Base-by-base conservation (phyloP, 208 protist genomes). In the Trichomonas vaginalis region DNA sequence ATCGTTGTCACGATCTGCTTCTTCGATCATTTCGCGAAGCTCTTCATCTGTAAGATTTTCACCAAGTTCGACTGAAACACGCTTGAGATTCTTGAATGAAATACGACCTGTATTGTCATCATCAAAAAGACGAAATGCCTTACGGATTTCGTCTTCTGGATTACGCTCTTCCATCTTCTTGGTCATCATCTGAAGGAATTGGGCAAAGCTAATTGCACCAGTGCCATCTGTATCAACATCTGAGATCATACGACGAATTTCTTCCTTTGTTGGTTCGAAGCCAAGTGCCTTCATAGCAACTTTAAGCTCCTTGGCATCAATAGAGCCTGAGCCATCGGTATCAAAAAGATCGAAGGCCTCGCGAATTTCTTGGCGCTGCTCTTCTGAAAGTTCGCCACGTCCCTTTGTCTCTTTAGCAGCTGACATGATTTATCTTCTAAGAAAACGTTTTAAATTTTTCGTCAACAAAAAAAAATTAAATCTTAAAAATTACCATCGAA, bases 301-400 rank as follows among this genome's bases (percentile, higher is more conserved):
- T 97, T 99, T 99, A 96, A 99, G 98, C 97, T 99, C 99, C 95
- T 99, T 99, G n/a, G 97, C 98, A 96, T 99, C 99, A 95, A 99
- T 99, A 15, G 96, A 97, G 27, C 98, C 98, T 23, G 45, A 87
- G 46, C 97, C 97, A 96, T 97, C 97, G 23, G 97, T 97, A 80
- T 97, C 99, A 96, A 99, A 99, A 39, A 99, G 97, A 96, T 99
- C 99, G 96, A 99, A 99, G 0, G 99, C 98, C 97, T 99, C 99
- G 47, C 98, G 98, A 95, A 99, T 99, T 97, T 99, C 99, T 96
- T 99, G 98, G 95, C 98, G 98, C 97, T 99, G 99, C 97, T 99
- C 99, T 96, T 99, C 98, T 17, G 98, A 99, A 40, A 99, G 97
- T 97, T 99, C 98, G 82, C 82, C 40, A 17, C 82, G 35, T 37